These are phyloP conservation scores for Hibiscus trionum DNA, from an alignment of 345 rosid species.

Conservation along the genomic window DNA sequence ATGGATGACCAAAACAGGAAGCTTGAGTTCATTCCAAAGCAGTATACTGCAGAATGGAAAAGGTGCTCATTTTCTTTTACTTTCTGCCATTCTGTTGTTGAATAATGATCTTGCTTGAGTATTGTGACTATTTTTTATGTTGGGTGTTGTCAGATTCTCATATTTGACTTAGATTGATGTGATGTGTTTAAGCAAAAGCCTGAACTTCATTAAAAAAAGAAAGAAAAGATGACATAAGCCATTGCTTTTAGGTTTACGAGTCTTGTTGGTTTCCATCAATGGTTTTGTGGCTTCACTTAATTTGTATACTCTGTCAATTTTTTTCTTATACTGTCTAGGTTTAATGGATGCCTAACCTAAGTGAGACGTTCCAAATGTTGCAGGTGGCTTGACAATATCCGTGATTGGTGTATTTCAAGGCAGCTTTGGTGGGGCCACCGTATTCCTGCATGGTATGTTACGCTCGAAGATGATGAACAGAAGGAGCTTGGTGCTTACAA, in stretches of 20 bases:
- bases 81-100: background rate
- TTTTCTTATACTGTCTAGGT: background rate
- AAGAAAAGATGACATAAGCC: background rate
- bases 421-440: slow-evolving; percentile 99
- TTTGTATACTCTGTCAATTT: background rate
- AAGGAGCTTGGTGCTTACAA: slow-evolving; percentile 71
- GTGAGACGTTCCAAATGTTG: slow-evolving; percentile 14
- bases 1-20: slow-evolving; percentile 42
- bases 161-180: background rate
- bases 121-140: background rate
- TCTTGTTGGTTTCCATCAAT: background rate
- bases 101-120: background rate
- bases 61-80: slow-evolving; percentile 37
- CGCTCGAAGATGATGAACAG: slow-evolving; percentile 61
- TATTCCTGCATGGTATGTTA: slow-evolving; percentile 89
- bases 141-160: background rate
- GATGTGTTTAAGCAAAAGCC: background rate
- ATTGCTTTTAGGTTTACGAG: background rate
- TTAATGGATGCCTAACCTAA: background rate
- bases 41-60: slow-evolving; percentile 86
- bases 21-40: slow-evolving; percentile 81
- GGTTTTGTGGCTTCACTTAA: background rate
- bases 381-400: slow-evolving; percentile 98
- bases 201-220: background rate
- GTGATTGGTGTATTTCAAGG: slow-evolving; percentile 95